Conservation (phyloP, 2,329 filamentous ascomycete genomes). For the Arthrobotrys sphaeroides region DNA sequence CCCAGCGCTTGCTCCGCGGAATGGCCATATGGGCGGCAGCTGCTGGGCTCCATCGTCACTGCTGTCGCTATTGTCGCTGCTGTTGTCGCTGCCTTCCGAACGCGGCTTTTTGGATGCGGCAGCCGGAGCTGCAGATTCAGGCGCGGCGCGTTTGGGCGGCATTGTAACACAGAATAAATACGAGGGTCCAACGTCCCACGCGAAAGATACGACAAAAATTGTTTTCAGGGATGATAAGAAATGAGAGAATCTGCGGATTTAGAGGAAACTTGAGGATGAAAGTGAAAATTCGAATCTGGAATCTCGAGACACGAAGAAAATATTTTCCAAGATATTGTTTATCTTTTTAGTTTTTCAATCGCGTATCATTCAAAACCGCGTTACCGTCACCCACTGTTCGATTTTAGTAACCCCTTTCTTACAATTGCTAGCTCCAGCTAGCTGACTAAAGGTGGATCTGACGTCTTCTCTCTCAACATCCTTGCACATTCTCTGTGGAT, state of each 20-base stretch:
- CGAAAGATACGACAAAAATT: not conserved
- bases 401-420: not conserved
- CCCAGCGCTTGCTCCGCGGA: slow-evolving; percentile 59
- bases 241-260: too few species aligned
- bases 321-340: not conserved
- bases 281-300: not conserved
- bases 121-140: not conserved
- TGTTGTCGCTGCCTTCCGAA: not conserved
- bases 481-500: not conserved
- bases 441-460: slow-evolving; percentile 6
- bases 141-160: slow-evolving; percentile 25
- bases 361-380: too few species aligned
- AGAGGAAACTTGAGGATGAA: too few species aligned
- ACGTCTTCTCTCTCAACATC: slow-evolving; percentile 2
- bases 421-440: not conserved
- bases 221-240: too few species aligned
- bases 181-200: not conserved
- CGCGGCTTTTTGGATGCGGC: not conserved
- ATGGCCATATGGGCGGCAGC: not conserved
- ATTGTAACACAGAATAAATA: slow-evolving; percentile 7
- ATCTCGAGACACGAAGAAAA: not conserved
- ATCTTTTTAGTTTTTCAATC: too few species aligned
- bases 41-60: not conserved
- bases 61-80: not conserved
- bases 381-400: too few species aligned